These are phyloP conservation scores for Herpetospermum pedunculosum DNA, from an alignment of 306 rosid genomes.

Conservation along the genomic window DNA sequence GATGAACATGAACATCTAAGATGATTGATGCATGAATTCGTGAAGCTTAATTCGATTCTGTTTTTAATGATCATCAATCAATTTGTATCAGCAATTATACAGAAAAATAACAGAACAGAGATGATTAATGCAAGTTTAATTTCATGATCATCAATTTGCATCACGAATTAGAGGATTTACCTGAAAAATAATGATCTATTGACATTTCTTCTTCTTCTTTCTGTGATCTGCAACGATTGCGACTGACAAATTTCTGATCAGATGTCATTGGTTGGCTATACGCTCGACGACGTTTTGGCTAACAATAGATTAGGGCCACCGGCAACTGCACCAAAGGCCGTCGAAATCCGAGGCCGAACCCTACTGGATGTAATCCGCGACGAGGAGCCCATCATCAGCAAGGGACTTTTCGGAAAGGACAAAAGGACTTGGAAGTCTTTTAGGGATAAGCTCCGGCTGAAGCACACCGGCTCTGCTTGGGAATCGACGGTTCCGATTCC, in stretches of 20 bases:
- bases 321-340: conserved; percentile 9
- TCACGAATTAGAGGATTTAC: neutral
- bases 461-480: conserved; percentile 67
- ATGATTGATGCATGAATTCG: neutral
- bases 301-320: conserved; percentile 5
- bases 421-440: conserved; percentile 61
- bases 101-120: no score
- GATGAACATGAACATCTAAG: no score
- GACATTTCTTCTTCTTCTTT: conserved; percentile 1
- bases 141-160: no score
- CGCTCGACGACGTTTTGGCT: conserved; percentile 43
- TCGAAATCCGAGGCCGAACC: conserved; percentile 27
- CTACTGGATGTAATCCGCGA: conserved; percentile 57
- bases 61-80: neutral
- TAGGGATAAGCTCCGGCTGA: conserved; percentile 58
- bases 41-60: neutral
- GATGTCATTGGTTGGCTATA: conserved; percentile 55
- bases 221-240: neutral
- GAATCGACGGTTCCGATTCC: conserved; percentile 43
- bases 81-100: no score
- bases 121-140: no score
- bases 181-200: neutral
- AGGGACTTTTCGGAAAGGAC: conserved; percentile 31
- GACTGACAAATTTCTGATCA: conserved; percentile 40
- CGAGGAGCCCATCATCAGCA: conserved; percentile 27